Base-by-base conservation (phyloP, 352 stramenopile species). In the Globisporangium polare region DNA sequence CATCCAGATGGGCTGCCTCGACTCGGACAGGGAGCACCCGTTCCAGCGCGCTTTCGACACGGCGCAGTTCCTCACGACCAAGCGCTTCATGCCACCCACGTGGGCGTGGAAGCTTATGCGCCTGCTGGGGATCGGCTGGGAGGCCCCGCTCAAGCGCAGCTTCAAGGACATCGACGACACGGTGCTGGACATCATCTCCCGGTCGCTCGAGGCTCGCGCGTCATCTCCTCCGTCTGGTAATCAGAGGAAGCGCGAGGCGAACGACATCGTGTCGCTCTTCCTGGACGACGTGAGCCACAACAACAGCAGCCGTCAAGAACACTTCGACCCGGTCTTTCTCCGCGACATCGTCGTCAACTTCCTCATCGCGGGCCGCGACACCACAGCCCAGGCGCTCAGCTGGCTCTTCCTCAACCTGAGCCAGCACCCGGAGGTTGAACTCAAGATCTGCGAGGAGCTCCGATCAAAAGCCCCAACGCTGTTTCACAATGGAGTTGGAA, bases 261-360 rank as follows among this genome's bases (percentile, higher is more conserved):
- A 42, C 55, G 20, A 66, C 33, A 47, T 61, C 52, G 61, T 69
- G 1, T 68, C 70, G 26, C 68, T 73, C 4, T 81, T 74, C 37
- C 29, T 77, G 1, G 63, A 83, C 43, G 50, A 37, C 5, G 31
- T 51, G 20, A 54, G 39, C 18, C 8, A 52, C 4, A 39, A 66
- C 4, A 39, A 0, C 3, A 13, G 3, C n/a, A 63, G 1, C 31
- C 43, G 2, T 7, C 18, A 7, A n/a, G n/a, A n/a, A n/a, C n/a
- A n/a, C n/a, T 73, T 80, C 31, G 70, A 80, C 31, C 63, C 72
- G 20, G 49, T 56, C 0, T 83, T 74, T 43, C 37, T 95, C n/a
- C 80, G 81, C 24, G 83, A 95, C 63, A 75, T 96, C 8, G 77
- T 90, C 15, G 68, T 96, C 27, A 92, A 81, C 46, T 89, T 95